Conservation (phyloP, 306 rosid species). For the Citrullus mucosospermus region DNA sequence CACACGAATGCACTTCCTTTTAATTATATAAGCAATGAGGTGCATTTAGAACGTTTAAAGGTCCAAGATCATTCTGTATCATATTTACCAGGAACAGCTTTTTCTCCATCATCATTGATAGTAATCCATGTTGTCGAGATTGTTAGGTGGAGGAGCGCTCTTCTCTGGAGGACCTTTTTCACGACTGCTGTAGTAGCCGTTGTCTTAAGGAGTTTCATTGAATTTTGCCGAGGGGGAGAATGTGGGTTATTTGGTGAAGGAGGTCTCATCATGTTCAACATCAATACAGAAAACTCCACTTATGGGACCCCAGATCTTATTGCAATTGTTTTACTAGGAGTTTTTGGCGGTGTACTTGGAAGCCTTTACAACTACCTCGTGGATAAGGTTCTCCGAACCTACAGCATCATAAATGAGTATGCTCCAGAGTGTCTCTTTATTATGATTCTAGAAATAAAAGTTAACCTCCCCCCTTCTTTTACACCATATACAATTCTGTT, state of each 20-base stretch:
- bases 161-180: conserved; percentile 75
- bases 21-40: not conserved
- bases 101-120: not conserved
- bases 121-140: not conserved
- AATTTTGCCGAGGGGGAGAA: conserved; percentile 33
- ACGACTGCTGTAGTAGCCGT: conserved; percentile 78
- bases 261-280: conserved; percentile 61
- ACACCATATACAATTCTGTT: not conserved
- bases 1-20: not conserved
- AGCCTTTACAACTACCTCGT: conserved; percentile 68
- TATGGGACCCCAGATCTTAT: conserved; percentile 40
- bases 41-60: not conserved
- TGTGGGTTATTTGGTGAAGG: conserved; percentile 86
- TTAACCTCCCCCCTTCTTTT: not conserved
- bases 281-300: conserved; percentile 30
- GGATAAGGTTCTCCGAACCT: conserved; percentile 65
- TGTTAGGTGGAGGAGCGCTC: conserved; percentile 83
- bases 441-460: not conserved
- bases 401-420: conserved; percentile 73
- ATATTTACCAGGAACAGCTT: not conserved
- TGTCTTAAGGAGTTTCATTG: conserved; percentile 44
- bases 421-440: conserved; percentile 16
- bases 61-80: not conserved
- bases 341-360: conserved; percentile 58
- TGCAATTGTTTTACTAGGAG: conserved; percentile 49